These are phyloP conservation scores for Rhododendron molle DNA, from an alignment of 148 eudicot genomes.

Conservation along the genomic window DNA sequence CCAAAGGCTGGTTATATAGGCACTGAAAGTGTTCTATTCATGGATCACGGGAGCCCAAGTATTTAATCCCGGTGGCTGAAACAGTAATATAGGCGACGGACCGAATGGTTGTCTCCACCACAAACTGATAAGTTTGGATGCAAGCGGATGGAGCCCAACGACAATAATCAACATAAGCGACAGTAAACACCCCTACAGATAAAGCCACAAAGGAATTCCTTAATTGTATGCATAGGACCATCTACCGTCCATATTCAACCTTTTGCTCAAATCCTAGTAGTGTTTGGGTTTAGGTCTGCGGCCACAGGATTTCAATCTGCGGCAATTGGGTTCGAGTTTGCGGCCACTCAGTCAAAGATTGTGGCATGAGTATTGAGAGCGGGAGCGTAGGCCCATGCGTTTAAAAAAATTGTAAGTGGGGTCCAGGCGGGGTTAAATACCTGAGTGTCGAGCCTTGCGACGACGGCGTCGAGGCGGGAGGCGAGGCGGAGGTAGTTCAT, in stretches of 20 bases:
- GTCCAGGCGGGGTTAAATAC: background rate
- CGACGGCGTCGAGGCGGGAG: slow-evolving; percentile 61
- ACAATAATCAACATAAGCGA: background rate
- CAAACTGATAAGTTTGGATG: background rate
- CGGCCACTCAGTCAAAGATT: no score
- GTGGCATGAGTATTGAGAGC: background rate
- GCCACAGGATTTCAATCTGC: background rate
- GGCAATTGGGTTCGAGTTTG: no score
- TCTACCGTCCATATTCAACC: background rate
- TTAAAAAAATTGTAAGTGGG: background rate
- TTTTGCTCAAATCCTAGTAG: background rate
- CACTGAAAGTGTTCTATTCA: background rate
- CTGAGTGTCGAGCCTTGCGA: slow-evolving; percentile 50
- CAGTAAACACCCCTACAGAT: background rate
- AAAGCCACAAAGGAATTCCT: background rate
- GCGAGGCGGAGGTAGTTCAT: slow-evolving; percentile 57
- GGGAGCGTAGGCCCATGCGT: background rate
- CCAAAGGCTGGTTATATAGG: background rate
- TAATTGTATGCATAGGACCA: background rate
- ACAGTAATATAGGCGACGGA: background rate
- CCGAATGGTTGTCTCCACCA: background rate
- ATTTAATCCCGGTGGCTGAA: background rate
- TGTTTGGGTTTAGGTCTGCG: background rate
- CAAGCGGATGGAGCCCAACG: background rate
- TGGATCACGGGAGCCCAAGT: no score